Conservation (phyloP, 768 basidiomycete genomes). For the Boletellus sp. region DNA sequence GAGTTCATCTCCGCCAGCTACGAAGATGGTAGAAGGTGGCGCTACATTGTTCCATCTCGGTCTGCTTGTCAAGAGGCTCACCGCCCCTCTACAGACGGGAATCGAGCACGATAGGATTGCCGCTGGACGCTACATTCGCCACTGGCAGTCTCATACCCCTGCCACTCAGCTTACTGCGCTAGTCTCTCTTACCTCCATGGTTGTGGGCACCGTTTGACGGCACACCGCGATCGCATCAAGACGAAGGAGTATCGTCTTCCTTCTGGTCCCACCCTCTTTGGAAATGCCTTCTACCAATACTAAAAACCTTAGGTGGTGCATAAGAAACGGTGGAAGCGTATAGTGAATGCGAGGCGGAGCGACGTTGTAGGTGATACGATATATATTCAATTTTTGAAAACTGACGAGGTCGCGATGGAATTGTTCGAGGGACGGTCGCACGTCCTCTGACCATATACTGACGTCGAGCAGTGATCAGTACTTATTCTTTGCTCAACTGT, state of each 20-base stretch:
- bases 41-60: too few relatives aligned
- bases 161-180: background rate
- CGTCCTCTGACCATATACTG: constrained; percentile 11
- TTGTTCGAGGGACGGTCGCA: constrained; percentile 13
- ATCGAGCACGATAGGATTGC: background rate
- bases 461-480: constrained; percentile 2
- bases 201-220: background rate
- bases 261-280: constrained; percentile 9
- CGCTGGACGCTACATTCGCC: too few relatives aligned
- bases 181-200: background rate
- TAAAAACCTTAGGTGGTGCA: constrained; percentile 5
- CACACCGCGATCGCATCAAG: background rate
- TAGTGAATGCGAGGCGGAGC: background rate
- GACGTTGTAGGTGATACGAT: constrained; percentile 5
- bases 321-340: constrained; percentile 3
- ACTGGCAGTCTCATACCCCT: too few relatives aligned
- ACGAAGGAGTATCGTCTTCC: constrained; percentile 3
- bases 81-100: too few relatives aligned
- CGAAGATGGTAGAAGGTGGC: too few relatives aligned
- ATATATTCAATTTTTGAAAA: constrained; percentile 2
- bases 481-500: constrained; percentile 1
- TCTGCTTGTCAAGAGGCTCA: too few relatives aligned
- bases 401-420: constrained; percentile 1
- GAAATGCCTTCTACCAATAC: constrained; percentile 1
- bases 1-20: too few relatives aligned